These are phyloP conservation scores for Suillus spraguei DNA, from an alignment of 768 basidiomycete genomes.

Conservation along the genomic window DNA sequence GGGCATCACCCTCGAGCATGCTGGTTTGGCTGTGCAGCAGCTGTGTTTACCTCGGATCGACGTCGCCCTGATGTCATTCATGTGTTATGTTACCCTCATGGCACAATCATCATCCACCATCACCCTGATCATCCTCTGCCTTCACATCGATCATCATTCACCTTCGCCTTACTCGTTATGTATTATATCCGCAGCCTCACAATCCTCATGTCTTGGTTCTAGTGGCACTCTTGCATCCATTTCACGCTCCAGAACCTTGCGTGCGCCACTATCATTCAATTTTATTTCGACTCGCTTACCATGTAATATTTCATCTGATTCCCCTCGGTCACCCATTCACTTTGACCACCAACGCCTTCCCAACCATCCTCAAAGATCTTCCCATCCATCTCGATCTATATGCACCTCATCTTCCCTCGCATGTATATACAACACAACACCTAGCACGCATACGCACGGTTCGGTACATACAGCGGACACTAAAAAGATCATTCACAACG, in stretches of 20 bases:
- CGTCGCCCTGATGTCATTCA: not conserved
- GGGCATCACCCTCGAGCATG: not conserved
- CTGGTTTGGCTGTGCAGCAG: not conserved
- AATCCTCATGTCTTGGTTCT: constrained; percentile 9
- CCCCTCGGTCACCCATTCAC: not conserved
- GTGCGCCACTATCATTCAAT: constrained; percentile 8
- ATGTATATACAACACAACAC: constrained; percentile 11
- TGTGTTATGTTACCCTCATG: not conserved
- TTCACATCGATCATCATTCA: constrained; percentile 3
- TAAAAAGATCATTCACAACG: not conserved
- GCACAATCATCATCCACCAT: constrained; percentile 2
- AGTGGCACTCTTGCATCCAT: constrained; percentile 6
- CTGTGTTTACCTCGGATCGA: not conserved
- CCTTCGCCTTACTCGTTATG: constrained; percentile 6
- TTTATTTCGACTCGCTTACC: constrained; percentile 2
- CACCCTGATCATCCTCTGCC: constrained; percentile 6
- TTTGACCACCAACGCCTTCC: not conserved
- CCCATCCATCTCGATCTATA: constrained; percentile 8
- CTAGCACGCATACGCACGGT: constrained; percentile 6
- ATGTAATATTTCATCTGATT: not conserved
- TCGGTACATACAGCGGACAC: constrained; percentile 10
- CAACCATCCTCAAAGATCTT: constrained; percentile 4
- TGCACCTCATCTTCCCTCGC: constrained; percentile 7
- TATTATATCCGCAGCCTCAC: constrained; percentile 1
- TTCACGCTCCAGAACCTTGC: constrained; percentile 4